Conservation (phyloP, 2,329 filamentous ascomycete species). For the Westerdykella ornata region DNA sequence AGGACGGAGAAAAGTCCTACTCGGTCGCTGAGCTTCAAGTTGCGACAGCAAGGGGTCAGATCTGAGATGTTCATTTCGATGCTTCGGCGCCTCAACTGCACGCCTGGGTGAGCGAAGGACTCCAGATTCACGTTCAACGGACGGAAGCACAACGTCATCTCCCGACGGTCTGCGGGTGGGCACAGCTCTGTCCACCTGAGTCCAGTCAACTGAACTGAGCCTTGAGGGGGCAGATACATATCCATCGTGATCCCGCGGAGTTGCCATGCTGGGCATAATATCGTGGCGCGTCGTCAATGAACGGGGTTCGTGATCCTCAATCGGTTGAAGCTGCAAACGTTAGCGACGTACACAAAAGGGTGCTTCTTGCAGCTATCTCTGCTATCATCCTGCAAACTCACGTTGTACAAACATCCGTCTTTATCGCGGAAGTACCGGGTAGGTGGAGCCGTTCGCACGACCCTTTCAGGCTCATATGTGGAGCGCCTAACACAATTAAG, state of each 20-base stretch:
- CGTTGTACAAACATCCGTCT: conserved; percentile 29
- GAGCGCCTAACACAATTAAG: conserved; percentile 4
- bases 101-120: conserved; percentile 15
- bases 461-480: conserved; percentile 4
- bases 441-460: conserved; percentile 7
- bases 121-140: conserved; percentile 28
- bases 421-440: conserved; percentile 19
- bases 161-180: conserved; percentile 21
- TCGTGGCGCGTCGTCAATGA: conserved; percentile 14
- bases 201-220: conserved; percentile 10
- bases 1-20: no score
- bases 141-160: conserved; percentile 29
- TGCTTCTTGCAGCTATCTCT: conserved; percentile 10
- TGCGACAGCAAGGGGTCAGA: no score
- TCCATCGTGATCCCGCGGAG: conserved; percentile 10
- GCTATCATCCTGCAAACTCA: conserved; percentile 21
- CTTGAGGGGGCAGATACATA: conserved; percentile 11
- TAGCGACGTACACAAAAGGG: conserved; percentile 10
- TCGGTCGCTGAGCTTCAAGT: no score
- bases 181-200: conserved; percentile 8
- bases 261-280: conserved; percentile 5
- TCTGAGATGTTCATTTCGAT: no score
- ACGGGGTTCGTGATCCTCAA: conserved; percentile 12
- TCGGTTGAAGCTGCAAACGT: conserved; percentile 26
- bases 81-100: neutral